A percentile compares a stretch with the other conserved stretches of the same genome.
Evolutionary conservation across 176 grass and related monocot species (phyloP).

Genomic region (Dactylis glomerata): DNA sequence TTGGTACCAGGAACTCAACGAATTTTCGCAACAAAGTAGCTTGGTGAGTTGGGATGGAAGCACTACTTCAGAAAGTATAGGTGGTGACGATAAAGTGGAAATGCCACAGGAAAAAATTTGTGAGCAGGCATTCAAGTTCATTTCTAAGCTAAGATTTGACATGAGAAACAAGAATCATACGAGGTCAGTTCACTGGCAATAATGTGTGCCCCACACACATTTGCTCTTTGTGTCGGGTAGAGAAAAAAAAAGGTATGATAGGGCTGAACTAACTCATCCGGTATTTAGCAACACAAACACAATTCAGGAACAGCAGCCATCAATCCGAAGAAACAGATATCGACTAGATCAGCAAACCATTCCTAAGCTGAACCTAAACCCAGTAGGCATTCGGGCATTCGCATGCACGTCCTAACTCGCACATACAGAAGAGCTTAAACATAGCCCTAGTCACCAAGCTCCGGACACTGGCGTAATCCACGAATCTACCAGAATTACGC

Average conservation of each 20-base stretch:
- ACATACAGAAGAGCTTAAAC: not conserved
- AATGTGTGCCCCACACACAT: not conserved
- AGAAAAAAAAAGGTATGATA: not conserved
- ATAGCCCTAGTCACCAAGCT: not conserved
- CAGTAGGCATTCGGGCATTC: not conserved
- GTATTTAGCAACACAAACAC: too few relatives aligned
- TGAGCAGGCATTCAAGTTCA: not conserved
- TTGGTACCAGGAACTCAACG: not conserved
- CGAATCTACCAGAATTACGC: conserved; percentile 13
- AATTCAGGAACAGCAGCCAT: not conserved
- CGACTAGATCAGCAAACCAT: not conserved
- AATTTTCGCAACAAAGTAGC: not conserved
- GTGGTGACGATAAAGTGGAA: not conserved
- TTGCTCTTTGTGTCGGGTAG: not conserved
- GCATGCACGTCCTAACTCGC: not conserved
- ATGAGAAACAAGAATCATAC: not conserved
- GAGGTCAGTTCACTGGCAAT: not conserved
- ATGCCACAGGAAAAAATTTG: not conserved
- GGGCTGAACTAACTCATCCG: not conserved
- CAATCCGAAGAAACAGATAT: not conserved
- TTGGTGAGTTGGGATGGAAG: not conserved
- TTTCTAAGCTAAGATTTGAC: not conserved
- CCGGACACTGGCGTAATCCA: not conserved
- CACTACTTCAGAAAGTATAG: not conserved
- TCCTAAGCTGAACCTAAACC: not conserved